Conservation (phyloP, 2,329 filamentous ascomycete species). For the Triangularia setosa region DNA sequence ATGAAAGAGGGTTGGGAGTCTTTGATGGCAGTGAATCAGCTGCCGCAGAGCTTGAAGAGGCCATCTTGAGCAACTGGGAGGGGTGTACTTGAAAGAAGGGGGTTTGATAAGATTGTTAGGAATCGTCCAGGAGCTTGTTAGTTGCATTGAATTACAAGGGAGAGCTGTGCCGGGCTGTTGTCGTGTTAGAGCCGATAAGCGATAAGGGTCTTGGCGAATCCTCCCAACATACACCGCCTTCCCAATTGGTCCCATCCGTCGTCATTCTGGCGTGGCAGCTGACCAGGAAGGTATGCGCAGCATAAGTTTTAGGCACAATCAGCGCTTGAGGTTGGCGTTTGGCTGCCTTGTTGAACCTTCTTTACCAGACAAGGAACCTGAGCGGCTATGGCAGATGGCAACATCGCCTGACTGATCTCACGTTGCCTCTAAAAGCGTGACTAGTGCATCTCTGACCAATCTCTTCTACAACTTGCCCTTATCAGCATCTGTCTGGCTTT, state of each 20-base stretch:
- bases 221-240: constrained; percentile 19
- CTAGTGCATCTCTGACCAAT: neutral
- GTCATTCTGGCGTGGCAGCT: constrained; percentile 2
- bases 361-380: neutral
- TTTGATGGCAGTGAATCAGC: constrained; percentile 29
- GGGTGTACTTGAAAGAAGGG: neutral
- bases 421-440: neutral
- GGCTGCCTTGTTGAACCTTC: too few species aligned
- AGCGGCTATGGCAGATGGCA: constrained; percentile 9
- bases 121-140: neutral
- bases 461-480: neutral
- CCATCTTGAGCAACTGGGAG: constrained; percentile 2
- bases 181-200: constrained; percentile 4
- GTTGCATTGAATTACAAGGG: neutral
- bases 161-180: neutral
- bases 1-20: constrained; percentile 64
- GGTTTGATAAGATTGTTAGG: neutral
- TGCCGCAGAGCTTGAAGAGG: constrained; percentile 22
- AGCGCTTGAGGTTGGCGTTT: too few species aligned
- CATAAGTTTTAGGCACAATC: too few species aligned
- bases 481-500: neutral
- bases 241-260: constrained; percentile 7
- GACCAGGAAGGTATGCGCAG: neutral
- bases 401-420: constrained; percentile 11
- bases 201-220: constrained; percentile 12